These are phyloP conservation scores for Coemansia sp. DNA, from an alignment of 192 early-diverging fungal species.

Conservation along the genomic window DNA sequence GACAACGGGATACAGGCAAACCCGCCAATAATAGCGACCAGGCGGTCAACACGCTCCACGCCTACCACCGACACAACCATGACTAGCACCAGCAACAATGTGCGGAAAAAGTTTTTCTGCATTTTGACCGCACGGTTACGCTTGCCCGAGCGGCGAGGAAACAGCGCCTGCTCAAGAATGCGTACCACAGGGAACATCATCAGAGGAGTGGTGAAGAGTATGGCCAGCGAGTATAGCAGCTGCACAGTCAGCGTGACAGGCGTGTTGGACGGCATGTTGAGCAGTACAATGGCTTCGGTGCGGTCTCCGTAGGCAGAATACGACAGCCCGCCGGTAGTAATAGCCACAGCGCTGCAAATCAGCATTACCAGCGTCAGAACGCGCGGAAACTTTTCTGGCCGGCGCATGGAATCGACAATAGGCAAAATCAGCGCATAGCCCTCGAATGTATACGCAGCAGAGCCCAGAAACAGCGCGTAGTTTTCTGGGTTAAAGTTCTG, in stretches of 20 bases:
- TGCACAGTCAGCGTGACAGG: slow-evolving; percentile 67
- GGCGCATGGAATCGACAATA: slow-evolving; percentile 73
- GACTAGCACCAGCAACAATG: slow-evolving; percentile 62
- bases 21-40: slow-evolving; percentile 66
- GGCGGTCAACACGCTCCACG: slow-evolving; percentile 63
- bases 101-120: slow-evolving; percentile 82
- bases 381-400: slow-evolving; percentile 74
- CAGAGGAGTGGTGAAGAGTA: slow-evolving; percentile 84
- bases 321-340: slow-evolving; percentile 73
- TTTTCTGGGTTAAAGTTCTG: slow-evolving; percentile 67
- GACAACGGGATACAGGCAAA: slow-evolving; percentile 69
- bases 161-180: slow-evolving; percentile 80
- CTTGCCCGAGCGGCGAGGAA: slow-evolving; percentile 74
- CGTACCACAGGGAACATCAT: slow-evolving; percentile 88
- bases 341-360: slow-evolving; percentile 70
- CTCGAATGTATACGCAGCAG: slow-evolving; percentile 88
- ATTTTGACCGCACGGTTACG: slow-evolving; percentile 70
- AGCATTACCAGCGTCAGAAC: slow-evolving; percentile 75
- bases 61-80: slow-evolving; percentile 71
- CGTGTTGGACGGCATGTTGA: slow-evolving; percentile 75
- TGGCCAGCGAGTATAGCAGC: slow-evolving; percentile 85
- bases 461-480: slow-evolving; percentile 88
- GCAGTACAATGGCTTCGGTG: slow-evolving; percentile 81
- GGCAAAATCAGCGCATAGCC: slow-evolving; percentile 79
- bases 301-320: slow-evolving; percentile 83